These are phyloP conservation scores for Botrytis porri DNA, from an alignment of 2,329 filamentous ascomycete species.

Conservation along the genomic window DNA sequence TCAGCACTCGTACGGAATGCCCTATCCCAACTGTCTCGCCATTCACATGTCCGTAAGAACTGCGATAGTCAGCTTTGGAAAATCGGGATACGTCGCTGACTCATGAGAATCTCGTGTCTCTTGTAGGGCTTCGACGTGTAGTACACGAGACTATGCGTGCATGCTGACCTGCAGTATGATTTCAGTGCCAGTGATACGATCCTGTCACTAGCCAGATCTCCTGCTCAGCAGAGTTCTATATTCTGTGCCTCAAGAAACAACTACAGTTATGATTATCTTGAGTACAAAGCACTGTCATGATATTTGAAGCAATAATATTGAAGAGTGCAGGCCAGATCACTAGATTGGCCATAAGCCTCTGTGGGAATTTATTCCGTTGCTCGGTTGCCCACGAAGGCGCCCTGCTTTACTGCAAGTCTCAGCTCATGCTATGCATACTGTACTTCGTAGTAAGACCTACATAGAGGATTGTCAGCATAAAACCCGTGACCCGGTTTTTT, in stretches of 20 bases:
- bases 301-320: not conserved
- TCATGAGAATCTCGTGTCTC: not conserved
- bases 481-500: not conserved
- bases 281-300: not conserved
- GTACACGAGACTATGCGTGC: not conserved
- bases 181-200: not conserved
- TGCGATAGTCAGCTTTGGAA: not conserved
- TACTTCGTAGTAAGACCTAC: not conserved
- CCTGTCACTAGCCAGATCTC: not conserved
- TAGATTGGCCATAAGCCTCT: not conserved
- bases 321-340: not conserved
- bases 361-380: not conserved
- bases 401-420: not conserved
- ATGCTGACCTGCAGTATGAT: not conserved
- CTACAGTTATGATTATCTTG: not conserved
- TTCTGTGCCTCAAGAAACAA: not conserved
- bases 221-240: not conserved
- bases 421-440: not conserved
- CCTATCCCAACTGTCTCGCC: not conserved
- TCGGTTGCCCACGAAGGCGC: not conserved
- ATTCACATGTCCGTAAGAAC: not conserved
- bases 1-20: not conserved
- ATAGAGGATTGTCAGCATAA: not conserved
- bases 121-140: not conserved
- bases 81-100: not conserved